Conservation (phyloP, 1,284 basidiomycete genomes). For the Ceraceosorus bombacis region DNA sequence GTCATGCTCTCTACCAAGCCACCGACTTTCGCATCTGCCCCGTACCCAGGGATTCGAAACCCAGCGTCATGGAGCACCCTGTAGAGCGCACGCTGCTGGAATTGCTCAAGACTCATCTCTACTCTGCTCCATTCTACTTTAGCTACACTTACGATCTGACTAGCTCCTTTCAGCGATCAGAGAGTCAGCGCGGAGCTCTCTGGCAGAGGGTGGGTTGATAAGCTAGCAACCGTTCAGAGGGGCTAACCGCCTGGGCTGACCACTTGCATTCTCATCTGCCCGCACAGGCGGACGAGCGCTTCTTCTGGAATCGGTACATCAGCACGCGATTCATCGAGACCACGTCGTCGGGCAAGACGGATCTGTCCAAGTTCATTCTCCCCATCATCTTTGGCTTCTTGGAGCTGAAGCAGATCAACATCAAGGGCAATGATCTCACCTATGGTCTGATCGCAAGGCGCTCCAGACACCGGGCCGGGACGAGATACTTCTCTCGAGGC, state of each 20-base stretch:
- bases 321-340: constrained; percentile 30
- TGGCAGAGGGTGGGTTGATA: constrained; percentile 52
- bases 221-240: neutral
- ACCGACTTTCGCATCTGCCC: constrained; percentile 89
- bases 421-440: constrained; percentile 73
- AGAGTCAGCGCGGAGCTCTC: constrained; percentile 56
- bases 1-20: constrained; percentile 77
- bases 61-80: constrained; percentile 61
- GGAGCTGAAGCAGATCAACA: constrained; percentile 68
- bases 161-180: constrained; percentile 74
- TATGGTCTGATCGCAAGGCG: constrained; percentile 85
- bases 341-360: constrained; percentile 50
- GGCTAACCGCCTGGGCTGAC: too few species aligned
- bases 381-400: constrained; percentile 60
- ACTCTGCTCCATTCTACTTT: constrained; percentile 74
- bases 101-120: constrained; percentile 77
- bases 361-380: constrained; percentile 72
- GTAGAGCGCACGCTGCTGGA: constrained; percentile 80
- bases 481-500: constrained; percentile 92
- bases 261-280: neutral
- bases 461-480: constrained; percentile 86
- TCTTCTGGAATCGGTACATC: constrained; percentile 90
- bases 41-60: constrained; percentile 60
- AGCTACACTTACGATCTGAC: constrained; percentile 89
- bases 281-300: constrained; percentile 70